Percentiles rank a stretch among this genome's conserved stretches.
phyloP scores from a whole-genome alignment of 1,284 basidiomycete species.

The Erythrobasidium hasegawianum region DNA sequence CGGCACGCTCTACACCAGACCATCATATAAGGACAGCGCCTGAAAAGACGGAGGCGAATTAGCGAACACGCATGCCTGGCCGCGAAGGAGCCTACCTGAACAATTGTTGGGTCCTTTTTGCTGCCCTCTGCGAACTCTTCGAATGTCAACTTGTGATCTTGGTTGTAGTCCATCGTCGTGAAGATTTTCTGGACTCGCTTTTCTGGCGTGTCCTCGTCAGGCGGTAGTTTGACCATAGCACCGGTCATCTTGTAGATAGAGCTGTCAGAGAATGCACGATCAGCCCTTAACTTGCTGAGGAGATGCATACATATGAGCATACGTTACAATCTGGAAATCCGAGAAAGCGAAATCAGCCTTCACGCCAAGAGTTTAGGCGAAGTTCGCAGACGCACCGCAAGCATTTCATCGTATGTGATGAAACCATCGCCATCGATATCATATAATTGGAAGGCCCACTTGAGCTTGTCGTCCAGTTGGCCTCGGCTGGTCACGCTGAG shows the following conservation, averaged over 20 bases:
- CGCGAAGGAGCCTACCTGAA: constrained; percentile 61
- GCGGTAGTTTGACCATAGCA: constrained; percentile 95
- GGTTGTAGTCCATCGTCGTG: constrained; percentile 45
- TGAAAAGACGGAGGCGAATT: too few species aligned
- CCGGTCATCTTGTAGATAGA: constrained; percentile 99
- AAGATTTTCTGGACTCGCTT: constrained; percentile 87
- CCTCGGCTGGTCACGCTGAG: constrained; percentile 92
- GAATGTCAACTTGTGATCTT: constrained; percentile 61
- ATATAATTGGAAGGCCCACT: constrained; percentile 99
- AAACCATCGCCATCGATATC: constrained; percentile 96
- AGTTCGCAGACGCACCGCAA: constrained; percentile 48
- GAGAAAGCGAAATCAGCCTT: neutral
- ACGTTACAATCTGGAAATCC: constrained; percentile 1
- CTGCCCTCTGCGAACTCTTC: constrained; percentile 96
- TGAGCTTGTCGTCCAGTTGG: constrained; percentile 93
- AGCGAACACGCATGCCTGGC: too few species aligned
- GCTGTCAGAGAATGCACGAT: constrained; percentile 55
- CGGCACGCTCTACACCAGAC: constrained; percentile 50
- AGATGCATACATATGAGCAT: neutral
- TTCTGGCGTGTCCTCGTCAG: constrained; percentile 97
- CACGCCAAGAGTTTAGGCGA: neutral
- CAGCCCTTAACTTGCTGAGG: neutral
- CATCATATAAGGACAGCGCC: constrained; percentile 57
- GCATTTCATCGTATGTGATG: constrained; percentile 98
- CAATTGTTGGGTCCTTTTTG: constrained; percentile 96